Evolutionary conservation across 345 rosid genomes (phyloP).

Genomic region (Melaleuca quinquenervia): DNA sequence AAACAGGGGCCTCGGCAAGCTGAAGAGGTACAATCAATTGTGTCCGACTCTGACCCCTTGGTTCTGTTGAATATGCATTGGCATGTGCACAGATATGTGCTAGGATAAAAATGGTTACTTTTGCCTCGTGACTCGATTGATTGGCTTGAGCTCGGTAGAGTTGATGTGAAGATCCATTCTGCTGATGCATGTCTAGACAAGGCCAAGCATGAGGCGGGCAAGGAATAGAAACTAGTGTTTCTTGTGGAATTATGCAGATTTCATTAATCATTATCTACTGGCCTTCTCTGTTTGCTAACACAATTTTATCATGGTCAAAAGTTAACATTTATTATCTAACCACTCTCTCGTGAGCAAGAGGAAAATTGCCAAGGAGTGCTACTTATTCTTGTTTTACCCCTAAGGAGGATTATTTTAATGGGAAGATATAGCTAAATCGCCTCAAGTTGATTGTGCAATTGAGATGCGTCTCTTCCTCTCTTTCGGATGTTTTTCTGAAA

Average conservation of each 20-base stretch:
- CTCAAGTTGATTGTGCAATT: not conserved
- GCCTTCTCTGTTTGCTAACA: not conserved
- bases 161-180: not conserved
- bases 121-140: not conserved
- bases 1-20: slow-evolving; percentile 71
- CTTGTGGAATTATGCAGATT: not conserved
- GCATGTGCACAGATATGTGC: not conserved
- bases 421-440: not conserved
- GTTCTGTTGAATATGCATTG: not conserved
- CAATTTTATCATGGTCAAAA: not conserved
- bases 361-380: not conserved
- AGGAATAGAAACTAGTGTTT: not conserved
- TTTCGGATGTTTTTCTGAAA: not conserved
- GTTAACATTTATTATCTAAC: not conserved
- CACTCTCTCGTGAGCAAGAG: not conserved
- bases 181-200: not conserved
- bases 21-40: slow-evolving; percentile 40
- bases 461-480: not conserved
- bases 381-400: not conserved
- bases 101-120: not conserved
- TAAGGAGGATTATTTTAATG: not conserved
- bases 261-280: not conserved
- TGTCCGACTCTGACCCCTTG: too few relatives aligned
- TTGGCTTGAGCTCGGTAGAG: not conserved
- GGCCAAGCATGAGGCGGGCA: not conserved